Evolutionary conservation across 163 green algal genomes (phyloP), one percentile per base, ranked within the genome.

Genomic region (Prototheca stagnorum): DNA sequence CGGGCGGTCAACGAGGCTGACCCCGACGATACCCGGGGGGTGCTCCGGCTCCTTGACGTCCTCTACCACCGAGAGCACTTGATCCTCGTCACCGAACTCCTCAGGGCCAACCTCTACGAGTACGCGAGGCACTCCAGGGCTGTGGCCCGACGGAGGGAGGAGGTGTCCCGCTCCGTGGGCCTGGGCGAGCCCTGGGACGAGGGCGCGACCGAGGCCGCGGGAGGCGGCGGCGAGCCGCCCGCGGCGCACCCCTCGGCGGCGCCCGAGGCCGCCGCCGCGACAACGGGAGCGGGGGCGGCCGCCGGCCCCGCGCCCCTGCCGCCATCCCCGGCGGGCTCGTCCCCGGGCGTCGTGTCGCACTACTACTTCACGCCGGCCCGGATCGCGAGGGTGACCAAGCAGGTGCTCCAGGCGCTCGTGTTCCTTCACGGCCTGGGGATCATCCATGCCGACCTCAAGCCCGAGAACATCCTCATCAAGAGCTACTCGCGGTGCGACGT

Each of bases 61-160:
- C 95, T 96, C 57, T 98, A 98, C 70, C 90, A 86, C 61, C 74
- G 86, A 75, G 88, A 98, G 69, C 88, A 98, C 57, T 69, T 98
- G 25, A 83, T 96, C 61, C 81, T 98, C 24, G 85, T 95, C 31
- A 93, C 75, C 50, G 88, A 98, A 74, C 75, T 96, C 54, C 79
- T 98, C 54, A 72, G 81, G 5, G 80, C 82, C 55, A 96, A 98
- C 64, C 69, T 98, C 65, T 96, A 95, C 67, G 86, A 95, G 71
- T 93, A 95, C 50, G 79, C 91, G 48, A 92, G 88, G 68, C 88
- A 93, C 73, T 87, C 92, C 59, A 59, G 71, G 12, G 82, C 93
- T 55, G n/a, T n/a, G n/a, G n/a, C n/a, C n/a, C n/a, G n/a, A n/a
- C n/a, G n/a, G n/a, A n/a, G n/a, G n/a, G n/a, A n/a, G n/a, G n/a